These are phyloP conservation scores for Penicillium simplicissimum DNA, from an alignment of 495 filamentous ascomycete species.

Conservation along the genomic window DNA sequence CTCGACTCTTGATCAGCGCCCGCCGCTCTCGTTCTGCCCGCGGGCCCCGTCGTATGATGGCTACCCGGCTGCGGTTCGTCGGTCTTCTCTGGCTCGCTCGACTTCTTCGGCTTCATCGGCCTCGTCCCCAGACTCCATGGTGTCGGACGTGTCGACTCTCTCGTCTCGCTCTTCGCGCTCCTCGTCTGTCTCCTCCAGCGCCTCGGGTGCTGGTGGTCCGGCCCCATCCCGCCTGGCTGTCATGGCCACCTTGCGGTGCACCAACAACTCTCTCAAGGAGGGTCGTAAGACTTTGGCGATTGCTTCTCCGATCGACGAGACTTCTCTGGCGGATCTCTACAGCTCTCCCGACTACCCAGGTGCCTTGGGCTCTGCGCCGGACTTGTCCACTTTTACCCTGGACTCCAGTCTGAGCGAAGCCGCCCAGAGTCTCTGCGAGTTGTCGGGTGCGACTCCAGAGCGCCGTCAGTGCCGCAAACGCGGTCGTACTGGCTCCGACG, in stretches of 20 bases:
- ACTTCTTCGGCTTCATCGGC: constrained; percentile 72
- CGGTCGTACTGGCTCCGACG: constrained; percentile 66
- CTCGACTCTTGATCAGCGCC: constrained; percentile 57
- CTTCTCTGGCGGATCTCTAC: constrained; percentile 48
- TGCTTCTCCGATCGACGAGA: constrained; percentile 51
- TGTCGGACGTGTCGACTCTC: constrained; percentile 72
- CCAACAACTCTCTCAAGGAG: constrained; percentile 55
- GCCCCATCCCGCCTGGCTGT: constrained; percentile 67
- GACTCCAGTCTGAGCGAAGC: constrained; percentile 50
- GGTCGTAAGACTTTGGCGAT: constrained; percentile 41
- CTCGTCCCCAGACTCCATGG: constrained; percentile 89
- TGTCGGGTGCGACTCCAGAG: constrained; percentile 48
- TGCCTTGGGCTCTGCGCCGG: constrained; percentile 47
- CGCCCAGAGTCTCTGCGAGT: constrained; percentile 68
- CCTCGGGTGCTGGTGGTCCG: constrained; percentile 66
- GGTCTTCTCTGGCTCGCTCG: constrained; percentile 75
- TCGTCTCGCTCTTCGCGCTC: constrained; percentile 66
- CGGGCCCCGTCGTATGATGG: constrained; percentile 52
- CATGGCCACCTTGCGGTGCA: constrained; percentile 80
- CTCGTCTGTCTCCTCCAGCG: constrained; percentile 71
- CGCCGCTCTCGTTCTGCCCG: constrained; percentile 51
- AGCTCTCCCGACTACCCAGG: constrained; percentile 64
- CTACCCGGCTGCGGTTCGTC: constrained; percentile 56
- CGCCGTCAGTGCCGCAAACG: constrained; percentile 59
- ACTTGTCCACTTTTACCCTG: constrained; percentile 55